Percentiles rank a stretch among this genome's conserved stretches.
phyloP scores from a whole-genome alignment of 192 early-diverging fungal genomes.

The Bifiguratus adelaidae region DNA sequence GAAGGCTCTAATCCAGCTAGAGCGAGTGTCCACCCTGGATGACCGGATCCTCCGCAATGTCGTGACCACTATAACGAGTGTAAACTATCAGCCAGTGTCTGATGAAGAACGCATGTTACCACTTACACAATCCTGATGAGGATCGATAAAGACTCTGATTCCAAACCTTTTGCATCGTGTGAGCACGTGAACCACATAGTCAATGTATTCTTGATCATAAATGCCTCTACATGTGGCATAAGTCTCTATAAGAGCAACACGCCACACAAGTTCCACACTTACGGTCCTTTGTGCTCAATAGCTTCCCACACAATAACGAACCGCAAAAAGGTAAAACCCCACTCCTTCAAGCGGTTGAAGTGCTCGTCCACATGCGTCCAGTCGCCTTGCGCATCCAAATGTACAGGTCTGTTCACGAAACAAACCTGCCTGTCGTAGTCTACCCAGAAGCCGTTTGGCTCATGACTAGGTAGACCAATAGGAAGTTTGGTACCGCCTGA shows the following conservation, averaged over 20 bases:
- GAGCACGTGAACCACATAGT: slow-evolving; percentile 37
- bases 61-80: slow-evolving; percentile 37
- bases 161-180: slow-evolving; percentile 30
- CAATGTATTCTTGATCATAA: slow-evolving; percentile 39
- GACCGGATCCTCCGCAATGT: slow-evolving; percentile 44
- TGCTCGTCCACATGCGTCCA: too few relatives aligned
- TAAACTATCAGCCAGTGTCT: neutral
- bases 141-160: slow-evolving; percentile 41
- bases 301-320: slow-evolving; percentile 73
- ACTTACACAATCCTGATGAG: slow-evolving; percentile 47
- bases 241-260: neutral
- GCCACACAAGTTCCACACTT: slow-evolving; percentile 6
- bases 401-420: slow-evolving; percentile 66
- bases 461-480: slow-evolving; percentile 26
- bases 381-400: slow-evolving; percentile 58
- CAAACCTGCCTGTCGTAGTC: slow-evolving; percentile 40
- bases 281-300: slow-evolving; percentile 51
- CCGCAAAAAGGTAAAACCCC: slow-evolving; percentile 67
- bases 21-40: slow-evolving; percentile 39
- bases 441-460: slow-evolving; percentile 28
- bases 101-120: neutral
- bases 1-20: slow-evolving; percentile 41
- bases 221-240: slow-evolving; percentile 23
- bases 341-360: slow-evolving; percentile 44
- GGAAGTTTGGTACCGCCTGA: slow-evolving; percentile 41